Conservation (phyloP, 306 rosid species). For the Castanea crenata region DNA sequence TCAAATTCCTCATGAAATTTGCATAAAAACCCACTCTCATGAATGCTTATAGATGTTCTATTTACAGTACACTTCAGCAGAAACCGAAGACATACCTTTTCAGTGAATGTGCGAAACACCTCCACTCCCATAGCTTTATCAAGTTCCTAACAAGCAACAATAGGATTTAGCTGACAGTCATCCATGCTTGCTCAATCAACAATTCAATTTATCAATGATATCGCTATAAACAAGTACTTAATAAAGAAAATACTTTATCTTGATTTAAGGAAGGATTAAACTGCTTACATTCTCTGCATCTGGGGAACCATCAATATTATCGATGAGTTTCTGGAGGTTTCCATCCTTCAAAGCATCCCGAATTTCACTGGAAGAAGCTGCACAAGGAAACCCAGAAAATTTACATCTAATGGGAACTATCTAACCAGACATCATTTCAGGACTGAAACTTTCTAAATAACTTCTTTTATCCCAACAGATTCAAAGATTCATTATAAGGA, state of each 20-base stretch:
- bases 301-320: slow-evolving; percentile 48
- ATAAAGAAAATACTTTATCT: not conserved
- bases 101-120: slow-evolving; percentile 50
- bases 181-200: not conserved
- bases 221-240: not conserved
- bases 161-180: slow-evolving; percentile 9
- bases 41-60: not conserved
- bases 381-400: slow-evolving; percentile 21
- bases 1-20: slow-evolving; percentile 13
- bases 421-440: not conserved
- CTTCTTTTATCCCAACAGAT: not conserved
- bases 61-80: not conserved
- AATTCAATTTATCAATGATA: slow-evolving; percentile 7
- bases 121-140: slow-evolving; percentile 75
- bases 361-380: slow-evolving; percentile 83
- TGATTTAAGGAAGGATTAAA: not conserved
- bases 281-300: slow-evolving; percentile 63
- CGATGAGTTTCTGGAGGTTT: slow-evolving; percentile 57
- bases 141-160: slow-evolving; percentile 54
- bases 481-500: too few relatives aligned
- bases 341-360: slow-evolving; percentile 55
- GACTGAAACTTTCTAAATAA: not conserved
- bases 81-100: slow-evolving; percentile 52
- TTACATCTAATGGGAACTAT: not conserved
- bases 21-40: not conserved